Evolutionary conservation across 331 rosid genomes (phyloP), one percentile per base, ranked within the genome.

Genomic region (Quercus lobata): DNA sequence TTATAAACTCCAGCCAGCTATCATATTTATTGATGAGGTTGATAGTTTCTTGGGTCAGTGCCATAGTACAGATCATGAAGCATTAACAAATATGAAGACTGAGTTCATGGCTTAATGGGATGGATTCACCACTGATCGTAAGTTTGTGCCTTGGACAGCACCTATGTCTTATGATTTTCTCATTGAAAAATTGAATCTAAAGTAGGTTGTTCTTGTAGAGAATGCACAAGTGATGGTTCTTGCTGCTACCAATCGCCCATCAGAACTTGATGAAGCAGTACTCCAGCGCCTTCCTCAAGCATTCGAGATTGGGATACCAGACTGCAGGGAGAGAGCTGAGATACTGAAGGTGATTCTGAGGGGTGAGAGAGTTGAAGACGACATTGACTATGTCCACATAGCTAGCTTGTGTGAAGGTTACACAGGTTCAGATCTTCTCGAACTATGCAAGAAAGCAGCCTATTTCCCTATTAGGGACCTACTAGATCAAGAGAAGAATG

Each of bases 31-130:
- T 60, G 99, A 96, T 53, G 99, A 96, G 85, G 99, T 96, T 7
- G 99, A 96, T 88, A 96, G 99, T 79, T 96, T 96, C 78, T 92
- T 96, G 94, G 97, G 99, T 70, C 97, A 96, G 84, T 96, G 99
- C 8, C 97, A 97, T 30, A 82, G 82, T 69, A 62, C 98, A 53
- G 99, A 96, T 86, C 98, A 96, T 30, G 99, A 96, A 88, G 97
- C 97, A 65, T 78, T 90, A 68, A 86, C 97, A 72, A 93, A 90
- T 91, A 96, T 96, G 98, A 96, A 96, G 85, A 93, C 99, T 68
- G 99, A 96, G 84, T 96, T 96, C 83, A 96, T 96, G 99, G 91
- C 99, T 74, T 88, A 91, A 49, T 96, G 98, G 99, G 99, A 96
- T 84, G 99, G 99, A 49, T 96, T 96, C 81, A 93, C 97, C 71